phyloP scores from a whole-genome alignment of 306 rosid genomes.

The Hippophae rhamnoides region DNA sequence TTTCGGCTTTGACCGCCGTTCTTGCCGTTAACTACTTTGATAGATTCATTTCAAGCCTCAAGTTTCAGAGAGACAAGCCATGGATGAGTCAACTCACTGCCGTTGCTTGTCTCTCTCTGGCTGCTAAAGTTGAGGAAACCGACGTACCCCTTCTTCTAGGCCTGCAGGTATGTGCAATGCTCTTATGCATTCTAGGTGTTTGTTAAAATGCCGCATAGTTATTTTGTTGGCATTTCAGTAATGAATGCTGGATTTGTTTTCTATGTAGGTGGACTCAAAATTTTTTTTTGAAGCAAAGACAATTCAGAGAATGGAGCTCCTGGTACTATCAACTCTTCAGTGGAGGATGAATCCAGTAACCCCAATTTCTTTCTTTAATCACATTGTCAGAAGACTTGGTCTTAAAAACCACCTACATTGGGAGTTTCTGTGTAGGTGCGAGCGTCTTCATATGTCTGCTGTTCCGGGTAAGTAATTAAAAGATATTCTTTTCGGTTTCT shows the following conservation, averaged over 20 bases:
- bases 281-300: too few species aligned
- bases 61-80: conserved; percentile 55
- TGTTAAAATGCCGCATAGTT: conserved; percentile 28
- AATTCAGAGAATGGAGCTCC: too few species aligned
- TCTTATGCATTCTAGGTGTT: conserved; percentile 28
- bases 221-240: conserved; percentile 7
- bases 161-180: conserved; percentile 49
- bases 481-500: neutral
- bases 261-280: too few species aligned
- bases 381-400: too few species aligned
- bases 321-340: too few species aligned
- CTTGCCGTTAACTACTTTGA: conserved; percentile 91
- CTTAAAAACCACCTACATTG: too few species aligned
- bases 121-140: conserved; percentile 88
- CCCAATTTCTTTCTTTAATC: too few species aligned
- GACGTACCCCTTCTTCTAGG: conserved; percentile 68
- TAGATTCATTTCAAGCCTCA: conserved; percentile 50
- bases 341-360: too few species aligned
- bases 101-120: conserved; percentile 75
- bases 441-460: too few species aligned
- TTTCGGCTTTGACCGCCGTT: conserved; percentile 60
- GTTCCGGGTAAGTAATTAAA: conserved; percentile 33
- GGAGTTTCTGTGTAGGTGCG: too few species aligned
- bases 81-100: conserved; percentile 84
- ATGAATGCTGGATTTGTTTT: too few species aligned